Conservation (phyloP, 1,284 basidiomycete species). For the Leccinum griseonigrum region DNA sequence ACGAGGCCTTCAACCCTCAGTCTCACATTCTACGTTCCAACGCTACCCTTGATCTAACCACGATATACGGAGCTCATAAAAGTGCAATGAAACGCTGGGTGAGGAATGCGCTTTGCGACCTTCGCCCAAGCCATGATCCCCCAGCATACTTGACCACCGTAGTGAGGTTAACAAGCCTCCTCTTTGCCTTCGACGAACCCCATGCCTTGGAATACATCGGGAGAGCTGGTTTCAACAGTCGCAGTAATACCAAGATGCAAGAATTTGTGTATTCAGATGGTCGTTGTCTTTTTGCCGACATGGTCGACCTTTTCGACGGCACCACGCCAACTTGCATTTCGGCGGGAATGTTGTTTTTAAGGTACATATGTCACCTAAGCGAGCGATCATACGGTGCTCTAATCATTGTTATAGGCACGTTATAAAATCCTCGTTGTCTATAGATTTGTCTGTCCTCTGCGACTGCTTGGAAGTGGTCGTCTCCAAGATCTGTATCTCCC, state of each 20-base stretch:
- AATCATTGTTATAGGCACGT: conserved; percentile 38
- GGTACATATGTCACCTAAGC: conserved; percentile 21
- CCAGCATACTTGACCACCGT: conserved; percentile 30
- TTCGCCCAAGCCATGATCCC: conserved; percentile 16
- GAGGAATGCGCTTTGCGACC: conserved; percentile 33
- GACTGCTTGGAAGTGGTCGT: conserved; percentile 45
- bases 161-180: conserved; percentile 30
- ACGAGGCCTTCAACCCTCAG: conserved; percentile 40
- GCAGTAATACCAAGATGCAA: conserved; percentile 16
- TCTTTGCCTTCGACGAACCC: conserved; percentile 30
- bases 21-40: conserved; percentile 37
- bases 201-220: conserved; percentile 20
- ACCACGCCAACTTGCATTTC: conserved; percentile 16
- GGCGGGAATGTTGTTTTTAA: conserved; percentile 31
- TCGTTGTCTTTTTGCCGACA: conserved; percentile 38
- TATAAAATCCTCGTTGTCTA: conserved; percentile 29
- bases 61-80: conserved; percentile 37
- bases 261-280: conserved; percentile 13
- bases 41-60: conserved; percentile 30
- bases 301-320: conserved; percentile 26
- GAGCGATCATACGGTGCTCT: conserved; percentile 12
- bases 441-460: conserved; percentile 46
- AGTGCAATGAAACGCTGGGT: conserved; percentile 42
- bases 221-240: conserved; percentile 10
- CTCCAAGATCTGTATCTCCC: conserved; percentile 36